A percentile compares a stretch with the other conserved stretches of the same genome.
Evolutionary conservation across 2,329 filamentous ascomycete species (phyloP).

Genomic region (Akanthomyces lecanii): DNA sequence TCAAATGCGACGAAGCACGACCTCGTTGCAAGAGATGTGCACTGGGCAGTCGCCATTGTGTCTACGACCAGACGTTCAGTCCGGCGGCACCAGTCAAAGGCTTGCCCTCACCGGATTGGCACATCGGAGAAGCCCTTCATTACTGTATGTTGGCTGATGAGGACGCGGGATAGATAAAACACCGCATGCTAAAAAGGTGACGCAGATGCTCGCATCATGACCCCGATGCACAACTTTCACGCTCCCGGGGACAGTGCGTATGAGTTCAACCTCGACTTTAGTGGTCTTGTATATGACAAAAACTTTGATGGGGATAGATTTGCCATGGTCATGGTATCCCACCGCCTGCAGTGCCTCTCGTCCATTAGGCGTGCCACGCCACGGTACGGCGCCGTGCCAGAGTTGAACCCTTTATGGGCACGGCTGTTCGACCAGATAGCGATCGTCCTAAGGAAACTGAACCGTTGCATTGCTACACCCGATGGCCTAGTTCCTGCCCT

Average conservation of each 20-base stretch:
- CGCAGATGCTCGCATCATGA: background rate
- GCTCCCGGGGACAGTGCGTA: background rate
- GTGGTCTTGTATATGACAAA: background rate
- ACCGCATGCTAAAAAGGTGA: background rate
- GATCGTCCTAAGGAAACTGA: background rate
- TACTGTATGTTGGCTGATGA: background rate
- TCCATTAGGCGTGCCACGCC: background rate
- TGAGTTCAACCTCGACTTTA: background rate
- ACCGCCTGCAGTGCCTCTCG: background rate
- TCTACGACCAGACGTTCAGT: too few relatives aligned
- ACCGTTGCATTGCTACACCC: background rate
- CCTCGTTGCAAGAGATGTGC: too few relatives aligned
- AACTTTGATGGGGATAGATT: background rate
- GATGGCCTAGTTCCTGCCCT: background rate
- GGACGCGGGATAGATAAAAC: background rate
- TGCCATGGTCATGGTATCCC: background rate
- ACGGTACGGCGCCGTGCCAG: background rate
- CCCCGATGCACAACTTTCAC: background rate
- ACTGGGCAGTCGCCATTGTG: too few relatives aligned
- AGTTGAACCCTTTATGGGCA: background rate
- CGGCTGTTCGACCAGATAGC: background rate
- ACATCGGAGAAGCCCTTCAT: background rate
- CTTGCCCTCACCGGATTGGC: background rate
- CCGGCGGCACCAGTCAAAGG: background rate
- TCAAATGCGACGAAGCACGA: too few relatives aligned